Evolutionary conservation across 805 yeast genomes (phyloP).

Genomic region (Teunomyces lycoperdinae): DNA sequence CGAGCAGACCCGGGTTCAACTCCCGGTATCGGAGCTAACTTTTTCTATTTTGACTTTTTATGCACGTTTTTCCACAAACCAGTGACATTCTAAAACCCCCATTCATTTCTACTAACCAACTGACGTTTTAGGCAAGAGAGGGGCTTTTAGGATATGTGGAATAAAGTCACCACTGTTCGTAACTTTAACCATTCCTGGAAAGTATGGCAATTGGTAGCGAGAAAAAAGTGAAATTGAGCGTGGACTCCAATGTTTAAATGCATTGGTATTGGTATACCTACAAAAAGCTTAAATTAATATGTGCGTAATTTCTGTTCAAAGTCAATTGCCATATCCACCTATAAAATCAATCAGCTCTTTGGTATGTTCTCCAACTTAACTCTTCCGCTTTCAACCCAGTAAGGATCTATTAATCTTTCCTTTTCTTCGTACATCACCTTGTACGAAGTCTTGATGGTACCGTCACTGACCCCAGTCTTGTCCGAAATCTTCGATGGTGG

Average conservation of each 20-base stretch:
- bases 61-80: too few relatives aligned
- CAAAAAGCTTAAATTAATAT: too few relatives aligned
- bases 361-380: slow-evolving; percentile 49
- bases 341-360: slow-evolving; percentile 14
- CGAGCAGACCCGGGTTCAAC: slow-evolving; percentile 86
- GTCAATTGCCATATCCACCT: not conserved
- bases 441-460: slow-evolving; percentile 91
- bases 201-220: too few relatives aligned
- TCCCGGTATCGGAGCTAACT: slow-evolving; percentile 70
- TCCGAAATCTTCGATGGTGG: slow-evolving; percentile 83
- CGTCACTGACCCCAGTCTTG: slow-evolving; percentile 94
- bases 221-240: too few relatives aligned
- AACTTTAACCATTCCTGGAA: too few relatives aligned
- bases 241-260: too few relatives aligned
- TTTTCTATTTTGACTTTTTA: not conserved
- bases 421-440: slow-evolving; percentile 75
- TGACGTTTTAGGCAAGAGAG: too few relatives aligned
- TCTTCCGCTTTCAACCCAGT: slow-evolving; percentile 70
- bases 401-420: slow-evolving; percentile 63
- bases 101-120: too few relatives aligned
- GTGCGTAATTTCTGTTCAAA: not conserved
- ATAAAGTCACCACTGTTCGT: too few relatives aligned
- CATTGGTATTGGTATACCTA: too few relatives aligned
- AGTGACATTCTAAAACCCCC: too few relatives aligned
- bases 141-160: too few relatives aligned